A percentile compares a stretch with the other conserved stretches of the same genome.
These are phyloP conservation scores for Didymella pinodella DNA, from an alignment of 2,329 filamentous ascomycete species.

Conservation along the genomic window DNA sequence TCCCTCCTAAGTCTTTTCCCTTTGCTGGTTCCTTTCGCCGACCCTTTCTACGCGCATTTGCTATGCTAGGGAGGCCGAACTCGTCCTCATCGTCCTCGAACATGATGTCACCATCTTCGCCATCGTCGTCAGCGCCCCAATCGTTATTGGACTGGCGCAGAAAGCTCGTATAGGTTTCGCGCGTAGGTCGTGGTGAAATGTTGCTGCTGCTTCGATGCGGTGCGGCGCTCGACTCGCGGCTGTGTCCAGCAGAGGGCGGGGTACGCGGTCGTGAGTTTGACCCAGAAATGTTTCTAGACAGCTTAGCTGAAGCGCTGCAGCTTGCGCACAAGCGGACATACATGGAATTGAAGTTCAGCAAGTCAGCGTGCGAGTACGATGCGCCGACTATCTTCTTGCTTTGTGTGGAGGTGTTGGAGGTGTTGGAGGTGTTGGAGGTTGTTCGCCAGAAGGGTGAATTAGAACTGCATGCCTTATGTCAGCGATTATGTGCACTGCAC, in stretches of 20 bases:
- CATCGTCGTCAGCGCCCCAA: slow-evolving; percentile 75
- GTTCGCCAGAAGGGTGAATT: slow-evolving; percentile 88
- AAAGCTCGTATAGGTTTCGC: slow-evolving; percentile 80
- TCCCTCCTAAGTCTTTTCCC: slow-evolving; percentile 55
- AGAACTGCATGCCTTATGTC: slow-evolving; percentile 64
- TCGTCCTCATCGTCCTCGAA: slow-evolving; percentile 92
- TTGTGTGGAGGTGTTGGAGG: slow-evolving; percentile 49
- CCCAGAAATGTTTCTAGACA: slow-evolving; percentile 65
- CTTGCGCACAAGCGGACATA: slow-evolving; percentile 51
- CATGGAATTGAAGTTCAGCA: slow-evolving; percentile 85
- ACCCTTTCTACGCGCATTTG: slow-evolving; percentile 82
- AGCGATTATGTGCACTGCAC: not conserved
- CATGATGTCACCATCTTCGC: slow-evolving; percentile 72
- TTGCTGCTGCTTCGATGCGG: slow-evolving; percentile 62
- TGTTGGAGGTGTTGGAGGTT: slow-evolving; percentile 54
- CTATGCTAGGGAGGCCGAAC: slow-evolving; percentile 91
- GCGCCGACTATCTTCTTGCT: slow-evolving; percentile 84
- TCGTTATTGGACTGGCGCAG: slow-evolving; percentile 82
- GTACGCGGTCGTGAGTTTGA: slow-evolving; percentile 75
- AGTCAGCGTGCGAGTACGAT: slow-evolving; percentile 94
- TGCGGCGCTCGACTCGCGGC: slow-evolving; percentile 65
- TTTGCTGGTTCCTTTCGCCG: slow-evolving; percentile 56
- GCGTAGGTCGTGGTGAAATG: slow-evolving; percentile 66
- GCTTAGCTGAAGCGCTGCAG: slow-evolving; percentile 24
- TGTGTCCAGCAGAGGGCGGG: slow-evolving; percentile 70